Conservation (phyloP, 116 monocot species). For the Zostera marina region DNA sequence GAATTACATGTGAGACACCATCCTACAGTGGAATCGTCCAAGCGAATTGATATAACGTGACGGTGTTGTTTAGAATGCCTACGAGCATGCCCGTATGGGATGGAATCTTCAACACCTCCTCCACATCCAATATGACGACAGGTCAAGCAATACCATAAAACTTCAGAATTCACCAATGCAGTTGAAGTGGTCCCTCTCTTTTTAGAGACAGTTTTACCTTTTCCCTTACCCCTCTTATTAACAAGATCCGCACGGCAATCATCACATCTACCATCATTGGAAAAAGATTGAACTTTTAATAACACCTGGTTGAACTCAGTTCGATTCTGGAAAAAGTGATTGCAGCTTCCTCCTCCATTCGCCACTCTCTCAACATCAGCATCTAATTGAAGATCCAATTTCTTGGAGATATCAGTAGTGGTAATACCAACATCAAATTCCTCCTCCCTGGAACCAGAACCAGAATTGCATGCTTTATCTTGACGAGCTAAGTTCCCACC, state of each 20-base stretch:
- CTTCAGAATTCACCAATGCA: conserved; percentile 10
- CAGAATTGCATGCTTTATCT: conserved; percentile 11
- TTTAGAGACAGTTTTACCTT: conserved; percentile 19
- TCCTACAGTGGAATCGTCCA: conserved; percentile 21
- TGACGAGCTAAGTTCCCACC: conserved; percentile 20
- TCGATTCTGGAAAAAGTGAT: conserved; percentile 24
- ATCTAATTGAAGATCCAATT: conserved; percentile 6
- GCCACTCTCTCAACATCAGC: conserved; percentile 9
- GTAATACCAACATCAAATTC: background rate
- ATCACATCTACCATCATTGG: conserved; percentile 24
- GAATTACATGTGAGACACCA: conserved; percentile 60
- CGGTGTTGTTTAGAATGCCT: conserved; percentile 51
- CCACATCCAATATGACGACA: conserved; percentile 45
- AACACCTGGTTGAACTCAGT: conserved; percentile 7
- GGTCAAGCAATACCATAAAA: conserved; percentile 60
- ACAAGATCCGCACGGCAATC: conserved; percentile 45
- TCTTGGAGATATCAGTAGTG: conserved; percentile 4
- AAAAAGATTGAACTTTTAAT: conserved; percentile 13
- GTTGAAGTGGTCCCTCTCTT: conserved; percentile 26
- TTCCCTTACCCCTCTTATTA: conserved; percentile 27
- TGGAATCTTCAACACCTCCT: conserved; percentile 24
- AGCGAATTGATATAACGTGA: conserved; percentile 37
- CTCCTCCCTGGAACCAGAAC: too few relatives aligned
- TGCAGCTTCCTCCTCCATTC: conserved; percentile 14
- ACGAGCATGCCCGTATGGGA: conserved; percentile 67